Evolutionary conservation across 768 basidiomycete species (phyloP).

Genomic region (Termitomyces sp.): DNA sequence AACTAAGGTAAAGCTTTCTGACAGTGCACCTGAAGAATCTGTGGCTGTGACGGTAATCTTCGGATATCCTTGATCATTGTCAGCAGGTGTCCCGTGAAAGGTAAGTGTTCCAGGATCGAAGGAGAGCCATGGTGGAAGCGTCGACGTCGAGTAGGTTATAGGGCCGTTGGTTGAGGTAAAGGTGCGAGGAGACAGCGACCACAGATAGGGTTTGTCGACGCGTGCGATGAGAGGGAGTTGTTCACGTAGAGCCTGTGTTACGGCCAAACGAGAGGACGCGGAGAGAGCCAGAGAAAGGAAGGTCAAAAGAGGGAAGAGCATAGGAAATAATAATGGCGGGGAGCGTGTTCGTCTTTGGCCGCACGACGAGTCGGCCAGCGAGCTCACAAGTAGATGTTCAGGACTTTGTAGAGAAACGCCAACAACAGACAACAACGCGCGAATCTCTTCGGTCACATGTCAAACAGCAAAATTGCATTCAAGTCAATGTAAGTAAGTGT

Average conservation of each 20-base stretch:
- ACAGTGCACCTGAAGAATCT: slow-evolving; percentile 45
- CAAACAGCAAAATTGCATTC: neutral
- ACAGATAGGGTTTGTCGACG: slow-evolving; percentile 55
- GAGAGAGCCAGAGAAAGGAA: slow-evolving; percentile 34
- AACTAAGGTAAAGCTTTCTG: slow-evolving; percentile 50
- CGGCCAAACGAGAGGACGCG: slow-evolving; percentile 37
- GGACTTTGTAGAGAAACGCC: slow-evolving; percentile 6
- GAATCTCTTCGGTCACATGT: neutral
- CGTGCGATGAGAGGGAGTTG: slow-evolving; percentile 83
- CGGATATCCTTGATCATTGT: slow-evolving; percentile 57
- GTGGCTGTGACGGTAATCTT: slow-evolving; percentile 60
- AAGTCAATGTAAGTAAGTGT: slow-evolving; percentile 4
- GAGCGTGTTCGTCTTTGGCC: slow-evolving; percentile 31
- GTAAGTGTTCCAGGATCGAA: slow-evolving; percentile 60
- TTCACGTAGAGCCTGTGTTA: slow-evolving; percentile 56
- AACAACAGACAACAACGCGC: slow-evolving; percentile 26
- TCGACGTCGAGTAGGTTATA: slow-evolving; percentile 45
- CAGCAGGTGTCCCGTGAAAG: slow-evolving; percentile 65
- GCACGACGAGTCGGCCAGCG: slow-evolving; percentile 54
- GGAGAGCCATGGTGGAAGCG: slow-evolving; percentile 70
- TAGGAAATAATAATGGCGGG: slow-evolving; percentile 53
- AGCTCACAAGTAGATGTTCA: slow-evolving; percentile 30
- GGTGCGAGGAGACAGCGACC: slow-evolving; percentile 62
- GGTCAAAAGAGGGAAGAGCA: slow-evolving; percentile 58
- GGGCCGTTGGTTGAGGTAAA: slow-evolving; percentile 48